A percentile compares a stretch with the other conserved stretches of the same genome.
These are phyloP conservation scores for Salix purpurea DNA, from an alignment of 345 rosid species.

Conservation along the genomic window DNA sequence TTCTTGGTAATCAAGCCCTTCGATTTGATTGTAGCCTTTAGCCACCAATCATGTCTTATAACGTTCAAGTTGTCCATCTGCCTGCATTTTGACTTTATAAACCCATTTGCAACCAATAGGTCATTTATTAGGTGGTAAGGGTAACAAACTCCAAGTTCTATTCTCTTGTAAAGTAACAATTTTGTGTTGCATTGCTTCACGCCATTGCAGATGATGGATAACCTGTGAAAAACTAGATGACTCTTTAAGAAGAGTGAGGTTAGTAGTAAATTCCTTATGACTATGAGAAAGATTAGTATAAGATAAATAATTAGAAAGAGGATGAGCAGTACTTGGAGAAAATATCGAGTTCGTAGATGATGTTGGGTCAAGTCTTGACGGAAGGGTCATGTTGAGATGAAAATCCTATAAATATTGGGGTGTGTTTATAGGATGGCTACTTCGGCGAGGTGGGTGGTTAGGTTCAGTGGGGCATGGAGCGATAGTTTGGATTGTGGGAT, in stretches of 20 bases:
- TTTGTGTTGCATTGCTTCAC: background rate
- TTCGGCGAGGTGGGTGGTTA: accelerated
- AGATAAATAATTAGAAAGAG: background rate
- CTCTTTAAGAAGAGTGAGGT: background rate
- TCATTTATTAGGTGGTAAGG: background rate
- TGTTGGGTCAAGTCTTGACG: accelerated
- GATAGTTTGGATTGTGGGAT: too few relatives aligned
- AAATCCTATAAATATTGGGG: too few relatives aligned
- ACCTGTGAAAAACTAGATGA: background rate
- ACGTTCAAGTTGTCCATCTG: background rate
- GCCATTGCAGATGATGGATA: background rate
- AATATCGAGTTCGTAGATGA: background rate
- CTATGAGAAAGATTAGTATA: too few relatives aligned
- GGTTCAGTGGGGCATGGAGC: too few relatives aligned
- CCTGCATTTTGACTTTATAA: too few relatives aligned
- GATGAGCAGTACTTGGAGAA: too few relatives aligned
- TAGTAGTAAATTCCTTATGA: background rate
- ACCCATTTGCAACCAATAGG: background rate
- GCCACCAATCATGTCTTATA: accelerated
- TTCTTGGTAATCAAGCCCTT: background rate
- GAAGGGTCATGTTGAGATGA: background rate
- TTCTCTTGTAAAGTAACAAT: background rate
- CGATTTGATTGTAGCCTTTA: background rate
- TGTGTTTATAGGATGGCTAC: accelerated
- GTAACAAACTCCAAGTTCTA: background rate